Conservation (phyloP, 768 basidiomycete genomes). For the Fomitopsis serialis region DNA sequence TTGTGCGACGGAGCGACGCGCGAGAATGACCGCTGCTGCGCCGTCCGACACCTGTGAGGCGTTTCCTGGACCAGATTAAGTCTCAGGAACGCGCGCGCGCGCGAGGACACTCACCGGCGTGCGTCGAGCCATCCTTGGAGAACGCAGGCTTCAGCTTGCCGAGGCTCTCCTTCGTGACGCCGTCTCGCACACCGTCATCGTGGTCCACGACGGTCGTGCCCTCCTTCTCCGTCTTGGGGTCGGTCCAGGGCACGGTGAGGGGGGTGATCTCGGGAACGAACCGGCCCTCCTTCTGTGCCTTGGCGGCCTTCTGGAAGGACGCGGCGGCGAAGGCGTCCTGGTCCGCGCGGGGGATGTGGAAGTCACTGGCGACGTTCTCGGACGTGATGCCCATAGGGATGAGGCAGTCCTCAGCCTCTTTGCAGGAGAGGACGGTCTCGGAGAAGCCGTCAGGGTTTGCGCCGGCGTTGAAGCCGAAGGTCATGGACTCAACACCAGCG, state of each 20-base stretch:
- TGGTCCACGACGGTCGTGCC: conserved; percentile 63
- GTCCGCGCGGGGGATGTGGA: conserved; percentile 60
- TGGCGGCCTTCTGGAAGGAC: conserved; percentile 81
- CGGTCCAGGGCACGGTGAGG: conserved; percentile 60
- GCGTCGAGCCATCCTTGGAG: conserved; percentile 66
- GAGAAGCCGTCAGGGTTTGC: conserved; percentile 55
- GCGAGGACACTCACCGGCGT: conserved; percentile 45
- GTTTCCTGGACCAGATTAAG: conserved; percentile 43
- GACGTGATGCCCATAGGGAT: conserved; percentile 92
- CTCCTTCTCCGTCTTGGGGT: conserved; percentile 71
- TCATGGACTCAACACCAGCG: conserved; percentile 91
- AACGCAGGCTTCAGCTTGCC: conserved; percentile 86
- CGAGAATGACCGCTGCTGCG: conserved; percentile 83
- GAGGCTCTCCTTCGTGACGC: conserved; percentile 74
- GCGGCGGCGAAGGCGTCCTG: conserved; percentile 84
- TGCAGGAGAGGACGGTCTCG: conserved; percentile 56
- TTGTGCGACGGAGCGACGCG: conserved; percentile 74
- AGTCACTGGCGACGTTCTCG: conserved; percentile 86
- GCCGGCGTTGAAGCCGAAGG: conserved; percentile 60
- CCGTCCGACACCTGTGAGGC: conserved; percentile 91
- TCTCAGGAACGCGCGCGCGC: not conserved
- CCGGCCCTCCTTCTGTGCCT: conserved; percentile 73
- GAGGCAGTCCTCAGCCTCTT: conserved; percentile 75
- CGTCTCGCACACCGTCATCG: conserved; percentile 86
- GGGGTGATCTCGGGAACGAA: conserved; percentile 85